Evolutionary conservation across 2,329 filamentous ascomycete species (phyloP).

Genomic region (Bipolaris oryzae): DNA sequence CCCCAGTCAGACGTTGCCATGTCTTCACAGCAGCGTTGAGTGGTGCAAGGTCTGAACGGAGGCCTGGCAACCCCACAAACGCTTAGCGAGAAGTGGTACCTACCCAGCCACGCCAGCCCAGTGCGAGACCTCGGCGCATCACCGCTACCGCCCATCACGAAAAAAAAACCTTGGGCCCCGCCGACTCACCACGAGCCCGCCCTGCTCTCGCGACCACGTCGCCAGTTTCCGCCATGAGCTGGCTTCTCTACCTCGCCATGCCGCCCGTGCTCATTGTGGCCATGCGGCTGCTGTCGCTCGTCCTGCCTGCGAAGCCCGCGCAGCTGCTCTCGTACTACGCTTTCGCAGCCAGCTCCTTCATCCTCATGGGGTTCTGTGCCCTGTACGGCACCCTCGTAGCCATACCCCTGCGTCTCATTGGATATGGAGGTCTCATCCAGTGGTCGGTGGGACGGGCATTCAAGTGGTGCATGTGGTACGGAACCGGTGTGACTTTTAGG

Average conservation of each 20-base stretch:
- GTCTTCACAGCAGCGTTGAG: background rate
- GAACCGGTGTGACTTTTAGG: conserved; percentile 78
- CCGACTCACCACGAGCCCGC: background rate
- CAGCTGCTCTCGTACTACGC: conserved; percentile 65
- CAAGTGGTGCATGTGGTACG: conserved; percentile 75
- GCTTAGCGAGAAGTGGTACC: conserved; percentile 15
- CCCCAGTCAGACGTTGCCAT: too few relatives aligned
- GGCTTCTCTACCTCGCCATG: conserved; percentile 38
- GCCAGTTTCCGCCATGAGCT: conserved; percentile 34
- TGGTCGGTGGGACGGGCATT: conserved; percentile 83
- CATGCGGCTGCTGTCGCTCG: conserved; percentile 35
- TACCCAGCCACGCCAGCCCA: background rate
- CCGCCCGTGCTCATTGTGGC: conserved; percentile 36
- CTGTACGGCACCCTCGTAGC: conserved; percentile 78
- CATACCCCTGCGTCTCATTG: conserved; percentile 71
- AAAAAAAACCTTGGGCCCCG: conserved; percentile 32
- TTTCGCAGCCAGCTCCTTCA: conserved; percentile 59
- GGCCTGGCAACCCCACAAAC: background rate
- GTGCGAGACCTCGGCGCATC: conserved; percentile 26
- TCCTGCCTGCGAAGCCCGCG: conserved; percentile 37
- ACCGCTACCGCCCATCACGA: conserved; percentile 10
- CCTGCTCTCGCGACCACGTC: conserved; percentile 1
- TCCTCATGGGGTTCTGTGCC: conserved; percentile 53
- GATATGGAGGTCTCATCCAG: conserved; percentile 78
- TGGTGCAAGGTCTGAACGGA: background rate